Conservation (phyloP, 139 green algal species). For the Pleodorina starrii region DNA sequence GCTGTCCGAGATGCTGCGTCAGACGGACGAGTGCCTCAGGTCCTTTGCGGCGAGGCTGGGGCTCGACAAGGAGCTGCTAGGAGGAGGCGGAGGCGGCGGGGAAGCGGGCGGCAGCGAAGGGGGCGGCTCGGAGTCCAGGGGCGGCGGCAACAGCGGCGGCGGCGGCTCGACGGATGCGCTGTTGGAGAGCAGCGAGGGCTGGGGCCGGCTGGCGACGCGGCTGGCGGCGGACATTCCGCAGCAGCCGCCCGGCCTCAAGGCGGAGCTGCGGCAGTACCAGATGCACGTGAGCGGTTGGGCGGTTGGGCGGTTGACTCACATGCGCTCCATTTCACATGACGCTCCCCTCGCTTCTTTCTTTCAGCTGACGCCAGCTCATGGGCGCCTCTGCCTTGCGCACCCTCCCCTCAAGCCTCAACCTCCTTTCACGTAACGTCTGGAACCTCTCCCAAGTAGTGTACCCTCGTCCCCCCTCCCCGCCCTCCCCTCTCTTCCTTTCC, state of each 20-base stretch:
- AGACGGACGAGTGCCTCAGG: constrained; percentile 77
- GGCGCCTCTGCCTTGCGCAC: too few relatives aligned
- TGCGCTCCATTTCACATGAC: too few relatives aligned
- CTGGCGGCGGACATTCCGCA: constrained; percentile 65
- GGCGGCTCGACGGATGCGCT: neutral
- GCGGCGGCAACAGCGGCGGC: neutral
- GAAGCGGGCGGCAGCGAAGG: neutral
- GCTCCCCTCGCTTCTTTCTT: too few relatives aligned
- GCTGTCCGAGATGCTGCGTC: constrained; percentile 73
- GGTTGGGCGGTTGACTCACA: too few relatives aligned
- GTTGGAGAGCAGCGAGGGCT: constrained; percentile 49
- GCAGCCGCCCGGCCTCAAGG: constrained; percentile 72
- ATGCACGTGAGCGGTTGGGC: constrained; percentile 83
- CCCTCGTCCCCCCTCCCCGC: too few relatives aligned
- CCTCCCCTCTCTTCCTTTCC: too few relatives aligned
- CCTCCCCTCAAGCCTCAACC: too few relatives aligned
- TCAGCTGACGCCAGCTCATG: too few relatives aligned
- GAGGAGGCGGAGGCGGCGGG: too few relatives aligned
- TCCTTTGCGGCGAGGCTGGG: constrained; percentile 49
- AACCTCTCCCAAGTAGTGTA: too few relatives aligned
- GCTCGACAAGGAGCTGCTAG: constrained; percentile 2
- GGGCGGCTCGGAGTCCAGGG: neutral
- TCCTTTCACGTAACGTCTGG: too few relatives aligned
- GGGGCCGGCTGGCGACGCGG: constrained; percentile 42
- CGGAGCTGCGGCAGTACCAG: constrained; percentile 81